Conservation (phyloP, 2,329 filamentous ascomycete species). For the Colletotrichum chlorophyti region DNA sequence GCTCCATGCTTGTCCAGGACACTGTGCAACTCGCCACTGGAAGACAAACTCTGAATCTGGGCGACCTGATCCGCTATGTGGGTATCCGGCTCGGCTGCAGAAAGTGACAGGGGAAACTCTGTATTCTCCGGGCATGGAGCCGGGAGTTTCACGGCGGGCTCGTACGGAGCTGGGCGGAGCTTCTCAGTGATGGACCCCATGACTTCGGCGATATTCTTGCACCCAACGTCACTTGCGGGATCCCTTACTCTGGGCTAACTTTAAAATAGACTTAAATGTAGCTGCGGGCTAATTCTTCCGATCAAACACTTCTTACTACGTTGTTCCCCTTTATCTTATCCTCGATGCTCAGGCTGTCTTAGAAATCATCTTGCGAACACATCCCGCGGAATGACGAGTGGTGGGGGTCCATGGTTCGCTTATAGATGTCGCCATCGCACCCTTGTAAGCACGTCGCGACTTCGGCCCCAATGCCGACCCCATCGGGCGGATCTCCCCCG, state of each 20-base stretch:
- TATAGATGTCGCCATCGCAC: conserved; percentile 22
- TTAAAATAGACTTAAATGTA: conserved; percentile 10
- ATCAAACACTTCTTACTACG: too few relatives aligned
- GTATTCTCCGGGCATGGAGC: conserved; percentile 1
- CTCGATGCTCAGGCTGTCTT: background rate
- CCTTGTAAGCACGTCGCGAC: conserved; percentile 24
- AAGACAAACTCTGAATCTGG: background rate
- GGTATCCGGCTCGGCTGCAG: background rate
- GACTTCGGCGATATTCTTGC: too few relatives aligned
- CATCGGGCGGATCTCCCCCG: background rate
- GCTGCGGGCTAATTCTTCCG: too few relatives aligned
- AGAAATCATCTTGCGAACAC: background rate
- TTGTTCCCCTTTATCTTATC: background rate
- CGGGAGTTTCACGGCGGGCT: background rate
- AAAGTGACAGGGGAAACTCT: conserved; percentile 1
- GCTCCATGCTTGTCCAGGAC: conserved; percentile 31
- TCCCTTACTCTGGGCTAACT: background rate
- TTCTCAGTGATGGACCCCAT: background rate
- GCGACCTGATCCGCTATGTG: conserved; percentile 6
- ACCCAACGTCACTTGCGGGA: background rate
- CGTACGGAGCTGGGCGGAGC: background rate
- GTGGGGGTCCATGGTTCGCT: conserved; percentile 2
- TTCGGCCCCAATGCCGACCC: conserved; percentile 4
- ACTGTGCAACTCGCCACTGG: background rate
- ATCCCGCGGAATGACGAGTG: background rate